Evolutionary conservation across 495 filamentous ascomycete species (phyloP).

Genomic region (Niebla homalea): DNA sequence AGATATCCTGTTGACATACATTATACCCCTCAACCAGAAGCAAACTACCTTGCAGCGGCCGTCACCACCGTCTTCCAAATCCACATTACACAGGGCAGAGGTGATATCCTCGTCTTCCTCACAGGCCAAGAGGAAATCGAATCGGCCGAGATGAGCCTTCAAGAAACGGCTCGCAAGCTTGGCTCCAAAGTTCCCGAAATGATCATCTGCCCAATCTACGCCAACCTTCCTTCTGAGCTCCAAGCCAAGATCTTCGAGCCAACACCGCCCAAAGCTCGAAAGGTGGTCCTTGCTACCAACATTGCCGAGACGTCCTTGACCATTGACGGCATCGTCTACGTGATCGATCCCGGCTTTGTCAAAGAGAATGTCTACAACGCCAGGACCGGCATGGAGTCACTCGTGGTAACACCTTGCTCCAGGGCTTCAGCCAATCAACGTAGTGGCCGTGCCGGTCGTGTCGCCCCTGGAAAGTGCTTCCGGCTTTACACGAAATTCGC

Average conservation of each 20-base stretch:
- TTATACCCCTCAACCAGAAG: conserved; percentile 84
- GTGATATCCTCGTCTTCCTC: conserved; percentile 87
- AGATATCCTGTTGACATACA: conserved; percentile 85
- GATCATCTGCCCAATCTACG: conserved; percentile 78
- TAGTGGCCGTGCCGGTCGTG: conserved; percentile 82
- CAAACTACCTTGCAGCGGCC: conserved; percentile 83
- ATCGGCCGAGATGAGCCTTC: conserved; percentile 63
- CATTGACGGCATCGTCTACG: conserved; percentile 83
- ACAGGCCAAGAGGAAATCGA: conserved; percentile 90
- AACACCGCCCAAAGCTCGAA: conserved; percentile 64
- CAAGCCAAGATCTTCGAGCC: conserved; percentile 86
- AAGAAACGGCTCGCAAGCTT: conserved; percentile 68
- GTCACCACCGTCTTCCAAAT: conserved; percentile 96
- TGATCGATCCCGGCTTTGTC: conserved; percentile 84
- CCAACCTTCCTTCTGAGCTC: conserved; percentile 73
- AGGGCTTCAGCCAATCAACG: conserved; percentile 91
- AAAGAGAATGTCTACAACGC: conserved; percentile 96
- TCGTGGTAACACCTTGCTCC: conserved; percentile 85
- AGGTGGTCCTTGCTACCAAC: conserved; percentile 81
- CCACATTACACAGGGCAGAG: conserved; percentile 71
- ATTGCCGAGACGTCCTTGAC: conserved; percentile 84
- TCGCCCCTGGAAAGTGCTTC: conserved; percentile 90
- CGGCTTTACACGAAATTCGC: conserved; percentile 90
- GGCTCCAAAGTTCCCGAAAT: conserved; percentile 75
- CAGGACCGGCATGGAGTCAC: conserved; percentile 77